These are phyloP conservation scores for Geum urbanum DNA, from an alignment of 306 rosid genomes.

Conservation along the genomic window DNA sequence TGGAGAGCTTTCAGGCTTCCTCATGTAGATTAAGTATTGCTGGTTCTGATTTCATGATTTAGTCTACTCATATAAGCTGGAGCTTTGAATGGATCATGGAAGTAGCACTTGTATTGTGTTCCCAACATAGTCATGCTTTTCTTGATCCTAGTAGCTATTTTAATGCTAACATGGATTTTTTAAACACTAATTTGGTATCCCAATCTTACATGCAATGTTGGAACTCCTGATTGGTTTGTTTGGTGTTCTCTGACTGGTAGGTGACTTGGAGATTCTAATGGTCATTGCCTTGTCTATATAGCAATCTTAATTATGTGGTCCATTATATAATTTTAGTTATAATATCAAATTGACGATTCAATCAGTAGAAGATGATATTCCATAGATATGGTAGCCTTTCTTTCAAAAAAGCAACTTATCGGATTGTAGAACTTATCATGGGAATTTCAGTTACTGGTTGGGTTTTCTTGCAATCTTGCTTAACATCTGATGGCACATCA, in stretches of 20 bases:
- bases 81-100: background rate
- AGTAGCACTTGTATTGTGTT: background rate
- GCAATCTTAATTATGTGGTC: background rate
- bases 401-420: background rate
- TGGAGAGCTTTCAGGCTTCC: background rate
- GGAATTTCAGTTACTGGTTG: background rate
- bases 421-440: background rate
- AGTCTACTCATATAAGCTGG: background rate
- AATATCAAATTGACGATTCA: too few relatives aligned
- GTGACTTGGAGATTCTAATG: background rate
- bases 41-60: background rate
- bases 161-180: background rate
- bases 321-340: too few relatives aligned
- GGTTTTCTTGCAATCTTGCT: background rate
- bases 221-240: background rate
- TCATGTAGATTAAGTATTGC: background rate
- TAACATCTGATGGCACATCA: background rate
- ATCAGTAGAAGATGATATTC: background rate
- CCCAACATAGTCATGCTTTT: background rate
- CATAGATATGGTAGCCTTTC: background rate
- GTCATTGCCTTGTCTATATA: background rate
- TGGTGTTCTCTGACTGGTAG: background rate
- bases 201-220: background rate
- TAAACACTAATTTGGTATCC: background rate
- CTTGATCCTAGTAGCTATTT: background rate